phyloP scores from a whole-genome alignment of 2,329 filamentous ascomycete species.

The Penicillium sp. region DNA sequence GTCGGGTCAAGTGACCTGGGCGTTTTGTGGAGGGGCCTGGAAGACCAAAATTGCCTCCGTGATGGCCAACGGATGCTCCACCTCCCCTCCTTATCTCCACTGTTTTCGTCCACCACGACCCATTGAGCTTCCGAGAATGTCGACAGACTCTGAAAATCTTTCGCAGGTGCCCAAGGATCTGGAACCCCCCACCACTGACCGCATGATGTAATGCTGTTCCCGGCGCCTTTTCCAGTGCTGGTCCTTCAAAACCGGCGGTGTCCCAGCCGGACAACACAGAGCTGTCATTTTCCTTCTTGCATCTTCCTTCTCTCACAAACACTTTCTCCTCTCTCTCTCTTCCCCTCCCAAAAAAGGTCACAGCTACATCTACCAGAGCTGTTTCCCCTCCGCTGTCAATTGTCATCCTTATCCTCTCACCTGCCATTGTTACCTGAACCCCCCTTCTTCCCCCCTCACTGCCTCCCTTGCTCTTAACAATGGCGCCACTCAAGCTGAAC shows the following conservation, averaged over 20 bases:
- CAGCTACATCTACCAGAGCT: too few relatives aligned
- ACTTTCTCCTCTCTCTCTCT: not conserved
- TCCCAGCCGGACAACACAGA: not conserved
- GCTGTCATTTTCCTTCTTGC: not conserved
- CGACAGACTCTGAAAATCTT: not conserved
- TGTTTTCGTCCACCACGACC: not conserved
- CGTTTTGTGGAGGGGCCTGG: not conserved
- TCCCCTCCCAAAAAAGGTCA: not conserved
- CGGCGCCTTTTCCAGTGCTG: conserved; percentile 3
- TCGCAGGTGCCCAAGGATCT: not conserved
- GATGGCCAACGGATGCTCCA: not conserved
- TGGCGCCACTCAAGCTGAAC: conserved; percentile 37
- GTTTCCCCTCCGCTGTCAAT: too few relatives aligned
- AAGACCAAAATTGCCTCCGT: conserved; percentile 1
- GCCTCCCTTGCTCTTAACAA: conserved; percentile 7
- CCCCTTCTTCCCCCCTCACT: not conserved
- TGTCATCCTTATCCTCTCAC: not conserved
- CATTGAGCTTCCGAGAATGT: not conserved
- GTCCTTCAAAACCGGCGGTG: conserved; percentile 17
- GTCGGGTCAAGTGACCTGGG: not conserved
- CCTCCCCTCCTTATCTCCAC: conserved; percentile 2
- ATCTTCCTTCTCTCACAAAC: not conserved
- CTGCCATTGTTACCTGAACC: not conserved
- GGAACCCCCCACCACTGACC: conserved; percentile 2
- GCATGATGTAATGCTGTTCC: conserved; percentile 11